Evolutionary conservation across 352 stramenopile genomes (phyloP).

Genomic region (Globisporangium cystogenes): DNA sequence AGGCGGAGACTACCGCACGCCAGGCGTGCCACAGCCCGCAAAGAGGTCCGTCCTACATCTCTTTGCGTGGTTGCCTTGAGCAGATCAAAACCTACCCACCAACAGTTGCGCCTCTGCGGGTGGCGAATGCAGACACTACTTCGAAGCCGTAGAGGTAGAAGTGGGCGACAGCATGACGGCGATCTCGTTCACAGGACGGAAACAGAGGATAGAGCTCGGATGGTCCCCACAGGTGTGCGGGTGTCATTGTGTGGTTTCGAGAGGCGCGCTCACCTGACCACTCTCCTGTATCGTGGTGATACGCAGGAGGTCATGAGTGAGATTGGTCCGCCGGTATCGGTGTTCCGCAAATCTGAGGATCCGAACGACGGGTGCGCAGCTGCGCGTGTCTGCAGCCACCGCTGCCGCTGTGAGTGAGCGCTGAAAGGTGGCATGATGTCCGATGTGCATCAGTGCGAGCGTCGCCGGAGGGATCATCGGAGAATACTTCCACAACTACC

Average conservation of each 20-base stretch:
- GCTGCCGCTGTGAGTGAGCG: too few species aligned
- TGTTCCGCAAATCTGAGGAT: slow-evolving; percentile 75
- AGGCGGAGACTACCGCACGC: slow-evolving; percentile 36
- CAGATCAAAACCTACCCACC: neutral
- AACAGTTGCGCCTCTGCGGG: neutral
- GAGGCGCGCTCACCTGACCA: neutral
- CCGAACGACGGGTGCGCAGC: slow-evolving; percentile 48
- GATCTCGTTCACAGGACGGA: slow-evolving; percentile 47
- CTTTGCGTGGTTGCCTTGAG: neutral
- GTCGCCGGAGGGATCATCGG: slow-evolving; percentile 45
- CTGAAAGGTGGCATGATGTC: neutral
- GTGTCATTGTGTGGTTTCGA: neutral
- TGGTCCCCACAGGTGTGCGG: slow-evolving; percentile 65
- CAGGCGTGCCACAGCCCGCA: slow-evolving; percentile 26
- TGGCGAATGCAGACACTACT: slow-evolving; percentile 48
- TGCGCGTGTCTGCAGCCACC: neutral
- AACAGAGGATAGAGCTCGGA: slow-evolving; percentile 69
- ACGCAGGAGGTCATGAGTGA: slow-evolving; percentile 71
- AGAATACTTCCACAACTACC: slow-evolving; percentile 87
- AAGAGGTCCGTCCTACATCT: slow-evolving; percentile 55
- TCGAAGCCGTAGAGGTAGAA: slow-evolving; percentile 59
- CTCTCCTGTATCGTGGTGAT: neutral
- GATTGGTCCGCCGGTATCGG: slow-evolving; percentile 62
- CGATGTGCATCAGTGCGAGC: slow-evolving; percentile 22
- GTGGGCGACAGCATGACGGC: slow-evolving; percentile 33